phyloP scores from a whole-genome alignment of 2,329 filamentous ascomycete genomes.

The Diaporthe caulivora region DNA sequence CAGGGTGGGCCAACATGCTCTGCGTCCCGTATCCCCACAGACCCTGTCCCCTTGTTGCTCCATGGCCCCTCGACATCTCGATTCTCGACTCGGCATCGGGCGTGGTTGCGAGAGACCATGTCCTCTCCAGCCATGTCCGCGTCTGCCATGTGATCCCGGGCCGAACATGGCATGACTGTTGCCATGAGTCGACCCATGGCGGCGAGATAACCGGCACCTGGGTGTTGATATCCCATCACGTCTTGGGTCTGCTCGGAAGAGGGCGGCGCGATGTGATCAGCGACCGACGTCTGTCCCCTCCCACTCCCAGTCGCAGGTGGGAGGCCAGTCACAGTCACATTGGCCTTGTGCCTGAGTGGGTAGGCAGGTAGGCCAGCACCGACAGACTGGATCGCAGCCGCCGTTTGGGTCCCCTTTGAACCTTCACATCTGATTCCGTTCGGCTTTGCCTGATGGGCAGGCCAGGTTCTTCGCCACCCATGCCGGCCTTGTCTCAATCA shows the following conservation, averaged over 20 bases:
- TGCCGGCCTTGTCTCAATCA: not conserved
- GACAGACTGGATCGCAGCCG: constrained; percentile 44
- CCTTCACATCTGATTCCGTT: constrained; percentile 15
- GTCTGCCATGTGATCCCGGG: not conserved
- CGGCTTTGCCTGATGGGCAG: constrained; percentile 16
- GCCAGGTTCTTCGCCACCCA: not conserved
- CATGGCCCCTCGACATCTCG: constrained; percentile 13
- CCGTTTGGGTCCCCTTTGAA: constrained; percentile 55
- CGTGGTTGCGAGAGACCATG: not conserved
- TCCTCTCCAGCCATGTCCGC: not conserved
- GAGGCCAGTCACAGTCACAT: constrained; percentile 14
- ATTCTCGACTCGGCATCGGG: constrained; percentile 20
- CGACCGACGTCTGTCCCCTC: not conserved
- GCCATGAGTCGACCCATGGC: not conserved
- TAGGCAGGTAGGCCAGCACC: constrained; percentile 27
- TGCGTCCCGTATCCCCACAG: constrained; percentile 2
- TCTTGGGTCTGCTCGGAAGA: not conserved
- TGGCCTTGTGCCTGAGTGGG: constrained; percentile 26
- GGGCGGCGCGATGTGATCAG: constrained; percentile 23
- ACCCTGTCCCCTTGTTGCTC: constrained; percentile 9
- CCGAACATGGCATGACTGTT: not conserved
- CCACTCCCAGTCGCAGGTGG: not conserved
- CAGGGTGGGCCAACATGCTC: constrained; percentile 13
- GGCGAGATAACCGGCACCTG: not conserved
- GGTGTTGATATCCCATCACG: not conserved